Percentiles rank a stretch among this genome's conserved stretches.
These are phyloP conservation scores for Pochonia chlamydosporia DNA, from an alignment of 2,329 filamentous ascomycete species.

Conservation along the genomic window DNA sequence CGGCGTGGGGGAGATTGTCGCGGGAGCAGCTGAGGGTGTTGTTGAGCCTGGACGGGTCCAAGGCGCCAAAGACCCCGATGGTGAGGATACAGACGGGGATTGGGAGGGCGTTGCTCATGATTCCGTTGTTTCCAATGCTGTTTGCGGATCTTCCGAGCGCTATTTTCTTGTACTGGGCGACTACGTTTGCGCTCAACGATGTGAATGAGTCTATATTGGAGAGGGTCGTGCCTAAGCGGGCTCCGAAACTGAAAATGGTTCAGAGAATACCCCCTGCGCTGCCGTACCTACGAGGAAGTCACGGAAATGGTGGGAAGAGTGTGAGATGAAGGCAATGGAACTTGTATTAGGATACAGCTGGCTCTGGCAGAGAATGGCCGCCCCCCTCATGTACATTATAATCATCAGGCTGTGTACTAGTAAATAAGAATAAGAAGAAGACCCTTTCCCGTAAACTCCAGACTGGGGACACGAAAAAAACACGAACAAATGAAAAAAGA, in stretches of 20 bases:
- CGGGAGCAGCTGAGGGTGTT: slow-evolving; percentile 21
- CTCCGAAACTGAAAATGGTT: slow-evolving; percentile 11
- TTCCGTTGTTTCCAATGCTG: slow-evolving; percentile 28
- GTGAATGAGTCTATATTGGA: slow-evolving; percentile 26
- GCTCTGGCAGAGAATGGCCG: slow-evolving; percentile 8
- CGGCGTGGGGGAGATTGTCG: slow-evolving; percentile 23
- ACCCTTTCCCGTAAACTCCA: slow-evolving; percentile 9
- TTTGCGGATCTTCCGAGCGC: slow-evolving; percentile 31
- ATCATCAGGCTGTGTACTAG: slow-evolving; percentile 9
- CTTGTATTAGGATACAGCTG: slow-evolving; percentile 6
- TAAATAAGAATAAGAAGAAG: background rate
- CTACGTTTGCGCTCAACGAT: slow-evolving; percentile 28
- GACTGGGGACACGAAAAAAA: slow-evolving; percentile 1
- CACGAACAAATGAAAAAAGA: background rate
- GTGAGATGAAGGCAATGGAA: background rate
- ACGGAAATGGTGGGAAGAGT: background rate
- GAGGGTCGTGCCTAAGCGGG: slow-evolving; percentile 14
- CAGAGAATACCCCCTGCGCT: slow-evolving; percentile 7
- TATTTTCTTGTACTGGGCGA: slow-evolving; percentile 35
- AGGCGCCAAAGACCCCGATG: slow-evolving; percentile 12
- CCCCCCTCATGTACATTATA: slow-evolving; percentile 10
- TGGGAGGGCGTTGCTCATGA: slow-evolving; percentile 24
- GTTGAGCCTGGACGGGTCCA: slow-evolving; percentile 15
- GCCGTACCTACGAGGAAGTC: slow-evolving; percentile 17
- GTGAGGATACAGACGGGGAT: slow-evolving; percentile 20